phyloP scores from a whole-genome alignment of 2,329 filamentous ascomycete species.

The Corniculantispora saksenae region DNA sequence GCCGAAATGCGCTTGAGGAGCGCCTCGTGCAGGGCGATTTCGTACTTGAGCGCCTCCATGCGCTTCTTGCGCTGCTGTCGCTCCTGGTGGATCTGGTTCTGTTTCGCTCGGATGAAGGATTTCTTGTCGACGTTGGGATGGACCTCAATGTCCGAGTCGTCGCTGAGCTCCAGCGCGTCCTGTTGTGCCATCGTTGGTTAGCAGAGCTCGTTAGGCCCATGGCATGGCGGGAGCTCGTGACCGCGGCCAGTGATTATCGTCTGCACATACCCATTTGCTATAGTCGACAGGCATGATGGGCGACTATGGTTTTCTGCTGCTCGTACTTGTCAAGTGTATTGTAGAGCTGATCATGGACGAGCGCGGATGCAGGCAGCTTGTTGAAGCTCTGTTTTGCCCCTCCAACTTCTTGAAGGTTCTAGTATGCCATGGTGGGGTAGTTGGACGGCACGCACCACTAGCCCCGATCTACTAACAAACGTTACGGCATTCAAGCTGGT shows the following conservation, averaged over 20 bases:
- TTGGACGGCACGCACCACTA: neutral
- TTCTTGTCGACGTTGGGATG: constrained; percentile 98
- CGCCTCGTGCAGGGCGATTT: constrained; percentile 88
- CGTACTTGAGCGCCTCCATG: constrained; percentile 90
- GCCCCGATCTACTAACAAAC: neutral
- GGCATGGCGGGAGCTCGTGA: neutral
- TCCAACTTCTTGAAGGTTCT: constrained; percentile 23
- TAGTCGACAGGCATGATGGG: constrained; percentile 55
- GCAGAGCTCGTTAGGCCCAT: constrained; percentile 2
- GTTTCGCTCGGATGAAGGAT: constrained; percentile 97
- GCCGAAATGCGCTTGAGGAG: constrained; percentile 80
- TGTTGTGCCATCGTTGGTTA: constrained; percentile 33
- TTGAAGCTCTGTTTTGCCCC: constrained; percentile 14
- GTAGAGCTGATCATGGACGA: constrained; percentile 19
- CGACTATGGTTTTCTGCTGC: constrained; percentile 23
- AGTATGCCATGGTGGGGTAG: constrained; percentile 18
- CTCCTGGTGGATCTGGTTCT: constrained; percentile 93
- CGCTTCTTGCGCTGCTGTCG: constrained; percentile 81
- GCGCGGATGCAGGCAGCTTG: neutral
- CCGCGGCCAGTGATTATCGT: neutral
- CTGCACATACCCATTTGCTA: constrained; percentile 64
- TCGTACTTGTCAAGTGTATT: constrained; percentile 7
- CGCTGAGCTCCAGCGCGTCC: constrained; percentile 93
- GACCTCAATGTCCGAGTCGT: constrained; percentile 97
- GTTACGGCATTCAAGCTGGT: neutral